phyloP scores from a whole-genome alignment of 2,329 filamentous ascomycete species.

The Trichoderma sp. region DNA sequence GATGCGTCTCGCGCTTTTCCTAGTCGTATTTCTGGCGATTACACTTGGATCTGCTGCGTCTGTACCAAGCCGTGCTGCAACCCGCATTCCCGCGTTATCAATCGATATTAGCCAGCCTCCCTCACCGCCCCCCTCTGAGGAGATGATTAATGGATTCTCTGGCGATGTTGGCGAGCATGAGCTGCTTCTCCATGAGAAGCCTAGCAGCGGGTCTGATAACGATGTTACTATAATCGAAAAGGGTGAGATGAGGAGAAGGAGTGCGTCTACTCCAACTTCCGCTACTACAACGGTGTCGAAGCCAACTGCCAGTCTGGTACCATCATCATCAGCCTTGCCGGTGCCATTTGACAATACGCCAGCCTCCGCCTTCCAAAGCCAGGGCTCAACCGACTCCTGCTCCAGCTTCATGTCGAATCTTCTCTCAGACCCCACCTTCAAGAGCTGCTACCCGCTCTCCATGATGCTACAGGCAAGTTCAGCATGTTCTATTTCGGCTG shows the following conservation, averaged over 20 bases:
- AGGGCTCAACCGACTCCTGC: conserved; percentile 51
- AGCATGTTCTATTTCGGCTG: background rate
- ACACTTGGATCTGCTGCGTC: conserved; percentile 7
- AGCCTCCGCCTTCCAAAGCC: conserved; percentile 57
- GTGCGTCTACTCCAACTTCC: background rate
- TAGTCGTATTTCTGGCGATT: conserved; percentile 13
- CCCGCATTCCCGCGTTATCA: conserved; percentile 13
- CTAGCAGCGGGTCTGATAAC: background rate
- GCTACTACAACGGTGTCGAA: background rate
- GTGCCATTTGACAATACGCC: conserved; percentile 65
- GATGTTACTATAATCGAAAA: conserved; percentile 11
- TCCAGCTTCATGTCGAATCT: conserved; percentile 66
- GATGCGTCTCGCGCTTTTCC: conserved; percentile 12
- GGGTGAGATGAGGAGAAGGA: conserved; percentile 17
- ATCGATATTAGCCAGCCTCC: background rate
- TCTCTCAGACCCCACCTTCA: conserved; percentile 63
- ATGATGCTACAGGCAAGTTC: conserved; percentile 70
- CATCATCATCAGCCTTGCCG: conserved; percentile 45
- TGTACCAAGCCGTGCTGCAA: conserved; percentile 9
- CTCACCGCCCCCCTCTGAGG: background rate
- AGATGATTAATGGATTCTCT: background rate
- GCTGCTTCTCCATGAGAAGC: background rate
- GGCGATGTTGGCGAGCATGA: background rate
- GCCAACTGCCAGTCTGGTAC: conserved; percentile 1
- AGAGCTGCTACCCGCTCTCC: conserved; percentile 77